Evolutionary conservation across 805 yeast genomes (phyloP).

Genomic region (Dipodascopsis tothii): DNA sequence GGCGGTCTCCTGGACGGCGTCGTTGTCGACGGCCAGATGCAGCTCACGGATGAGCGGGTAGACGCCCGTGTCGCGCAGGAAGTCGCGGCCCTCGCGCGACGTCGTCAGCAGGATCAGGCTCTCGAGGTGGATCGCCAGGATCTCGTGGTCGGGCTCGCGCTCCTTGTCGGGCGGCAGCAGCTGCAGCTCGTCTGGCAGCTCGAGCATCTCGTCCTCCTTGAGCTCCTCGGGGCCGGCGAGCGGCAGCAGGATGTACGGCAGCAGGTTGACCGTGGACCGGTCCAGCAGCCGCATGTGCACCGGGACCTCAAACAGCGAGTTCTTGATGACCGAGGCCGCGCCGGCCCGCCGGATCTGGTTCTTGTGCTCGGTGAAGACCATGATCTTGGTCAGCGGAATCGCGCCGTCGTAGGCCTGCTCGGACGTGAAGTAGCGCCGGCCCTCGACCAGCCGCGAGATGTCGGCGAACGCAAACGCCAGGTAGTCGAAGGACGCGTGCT

Average conservation of each 20-base stretch:
- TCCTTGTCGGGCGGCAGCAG: constrained; percentile 64
- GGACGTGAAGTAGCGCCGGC: constrained; percentile 64
- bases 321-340: constrained; percentile 86
- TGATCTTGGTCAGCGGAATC: constrained; percentile 70
- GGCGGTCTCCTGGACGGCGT: constrained; percentile 56
- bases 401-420: constrained; percentile 66
- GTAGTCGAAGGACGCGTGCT: constrained; percentile 70
- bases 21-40: constrained; percentile 37
- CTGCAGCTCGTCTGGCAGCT: constrained; percentile 83
- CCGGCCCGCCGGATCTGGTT: constrained; percentile 80
- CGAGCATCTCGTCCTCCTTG: constrained; percentile 77
- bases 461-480: constrained; percentile 86
- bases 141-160: constrained; percentile 63
- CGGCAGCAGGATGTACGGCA: constrained; percentile 78
- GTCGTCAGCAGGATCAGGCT: constrained; percentile 72
- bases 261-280: constrained; percentile 58
- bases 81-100: constrained; percentile 63
- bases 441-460: constrained; percentile 49
- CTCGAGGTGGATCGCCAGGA: constrained; percentile 66
- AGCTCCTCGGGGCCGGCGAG: constrained; percentile 69
- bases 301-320: constrained; percentile 72
- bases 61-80: constrained; percentile 69
- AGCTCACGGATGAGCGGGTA: constrained; percentile 82
- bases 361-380: constrained; percentile 77
- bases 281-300: constrained; percentile 53